Base-by-base conservation (phyloP, 2,329 filamentous ascomycete species). In the Cytospora piceicola region DNA sequence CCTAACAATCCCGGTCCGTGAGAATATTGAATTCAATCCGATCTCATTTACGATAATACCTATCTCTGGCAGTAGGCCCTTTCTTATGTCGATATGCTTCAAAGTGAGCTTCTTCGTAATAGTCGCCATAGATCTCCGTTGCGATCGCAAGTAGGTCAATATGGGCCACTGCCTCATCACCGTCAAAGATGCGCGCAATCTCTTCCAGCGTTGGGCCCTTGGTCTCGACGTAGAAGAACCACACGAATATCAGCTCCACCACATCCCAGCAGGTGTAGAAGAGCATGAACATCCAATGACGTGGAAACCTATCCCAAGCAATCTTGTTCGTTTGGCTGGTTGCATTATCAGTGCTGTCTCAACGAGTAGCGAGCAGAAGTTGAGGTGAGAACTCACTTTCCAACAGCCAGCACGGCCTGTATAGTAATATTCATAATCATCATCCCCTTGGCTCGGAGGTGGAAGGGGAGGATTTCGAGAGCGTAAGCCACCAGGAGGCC, bases 161-260 rank as follows among this genome's bases (percentile, higher is more conserved):
- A 69, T 84, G 80, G 8, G 81, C 83, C 15, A 85, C 81, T 24
- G 84, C 85, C 39, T 84, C 79, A 32, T 87, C 83, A 49, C 88
- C 89, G 70, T 91, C 89, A 71, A 92, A 91, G 74, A 91, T 90
- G 71, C 85, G 84, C 56, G 88, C 86, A 68, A 90, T 83, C 73
- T 90, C 88, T 74, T 91, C 89, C 0, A 92, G 85, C 2, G 88
- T 91, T 0, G 88, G 87, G 4, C 89, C 88, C 72, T 86, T 87
- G 22, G 89, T 92, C 78, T 92, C 89, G 64, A 89, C 83, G 74
- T 88, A 89, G 75, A 89, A 83, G 79, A 87, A 87, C 76, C 83
- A 88, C 42, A 90, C 86, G 70, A 89, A 88, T 56, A 85, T 68
- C 55, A 89, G 77, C 75, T 89, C 85, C 72, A 82, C 75, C 56